These are phyloP conservation scores for Kalmanozyma brasiliensis DNA, from an alignment of 1,284 basidiomycete species.

Conservation along the genomic window DNA sequence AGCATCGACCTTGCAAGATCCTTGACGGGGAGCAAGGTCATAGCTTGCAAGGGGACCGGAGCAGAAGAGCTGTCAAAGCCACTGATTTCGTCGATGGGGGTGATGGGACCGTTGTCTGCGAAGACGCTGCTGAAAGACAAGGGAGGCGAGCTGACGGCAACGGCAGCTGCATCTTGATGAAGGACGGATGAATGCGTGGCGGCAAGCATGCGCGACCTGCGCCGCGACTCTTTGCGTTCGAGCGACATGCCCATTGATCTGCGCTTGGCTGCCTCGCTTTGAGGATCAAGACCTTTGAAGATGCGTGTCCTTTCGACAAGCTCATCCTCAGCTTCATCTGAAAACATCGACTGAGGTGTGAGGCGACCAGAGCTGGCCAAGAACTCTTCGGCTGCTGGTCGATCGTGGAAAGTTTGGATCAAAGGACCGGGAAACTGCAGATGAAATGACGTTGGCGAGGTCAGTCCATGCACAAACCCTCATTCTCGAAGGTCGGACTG, in stretches of 20 bases:
- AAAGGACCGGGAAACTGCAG: constrained; percentile 45
- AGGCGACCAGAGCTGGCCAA: constrained; percentile 18
- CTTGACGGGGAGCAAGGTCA: constrained; percentile 37
- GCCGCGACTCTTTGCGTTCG: constrained; percentile 38
- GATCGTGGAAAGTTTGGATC: constrained; percentile 32
- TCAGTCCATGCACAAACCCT: neutral
- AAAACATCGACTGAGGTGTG: constrained; percentile 1
- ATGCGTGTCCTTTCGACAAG: constrained; percentile 33
- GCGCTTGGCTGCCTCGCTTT: constrained; percentile 21
- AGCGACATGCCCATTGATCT: constrained; percentile 18
- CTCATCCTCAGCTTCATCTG: constrained; percentile 34
- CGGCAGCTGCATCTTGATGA: constrained; percentile 1
- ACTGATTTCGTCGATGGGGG: constrained; percentile 26
- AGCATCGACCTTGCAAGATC: constrained; percentile 22
- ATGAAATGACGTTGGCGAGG: neutral
- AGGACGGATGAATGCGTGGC: constrained; percentile 13
- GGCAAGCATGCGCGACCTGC: constrained; percentile 23
- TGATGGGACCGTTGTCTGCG: constrained; percentile 2
- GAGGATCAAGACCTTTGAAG: constrained; percentile 31
- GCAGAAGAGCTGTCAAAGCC: constrained; percentile 11
- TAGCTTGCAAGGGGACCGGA: constrained; percentile 9
- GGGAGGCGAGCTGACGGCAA: constrained; percentile 13
- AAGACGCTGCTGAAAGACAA: constrained; percentile 13
- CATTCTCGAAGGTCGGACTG: neutral
- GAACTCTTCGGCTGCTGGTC: constrained; percentile 35